Conservation (phyloP, 192 early-diverging fungal genomes). For the Coemansia brasiliensis region DNA sequence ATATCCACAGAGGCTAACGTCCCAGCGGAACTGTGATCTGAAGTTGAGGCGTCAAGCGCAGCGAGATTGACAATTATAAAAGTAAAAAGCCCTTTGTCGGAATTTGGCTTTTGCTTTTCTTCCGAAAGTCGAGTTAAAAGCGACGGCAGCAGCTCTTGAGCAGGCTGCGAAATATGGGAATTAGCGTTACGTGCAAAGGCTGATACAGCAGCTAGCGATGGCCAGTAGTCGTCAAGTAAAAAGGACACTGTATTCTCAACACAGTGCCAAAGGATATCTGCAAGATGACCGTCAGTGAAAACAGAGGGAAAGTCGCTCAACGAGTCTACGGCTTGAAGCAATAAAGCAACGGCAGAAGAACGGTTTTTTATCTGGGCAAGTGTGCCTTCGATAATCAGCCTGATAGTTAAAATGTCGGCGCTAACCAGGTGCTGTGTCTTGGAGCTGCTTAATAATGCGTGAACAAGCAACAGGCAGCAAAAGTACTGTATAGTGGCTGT, state of each 20-base stretch:
- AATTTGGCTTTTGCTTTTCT: conserved; percentile 20
- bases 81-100: conserved; percentile 7
- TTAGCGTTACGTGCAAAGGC: conserved; percentile 15
- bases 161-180: conserved; percentile 18
- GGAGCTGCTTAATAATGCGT: conserved; percentile 36
- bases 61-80: conserved; percentile 32
- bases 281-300: not conserved
- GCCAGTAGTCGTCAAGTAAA: conserved; percentile 33
- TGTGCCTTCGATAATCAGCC: conserved; percentile 38
- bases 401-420: conserved; percentile 28
- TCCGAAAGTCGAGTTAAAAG: conserved; percentile 28
- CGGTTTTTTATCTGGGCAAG: conserved; percentile 21
- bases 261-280: conserved; percentile 2
- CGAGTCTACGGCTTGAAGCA: conserved; percentile 29
- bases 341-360: conserved; percentile 12
- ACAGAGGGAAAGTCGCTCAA: not conserved
- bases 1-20: conserved; percentile 12
- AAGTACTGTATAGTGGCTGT: conserved; percentile 26
- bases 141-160: conserved; percentile 24
- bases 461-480: conserved; percentile 42
- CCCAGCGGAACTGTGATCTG: not conserved
- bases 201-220: conserved; percentile 28
- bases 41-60: conserved; percentile 3
- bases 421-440: conserved; percentile 23
- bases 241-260: conserved; percentile 21